These are phyloP conservation scores for Annulohypoxylon moriforme DNA, from an alignment of 495 filamentous ascomycete genomes.

Conservation along the genomic window DNA sequence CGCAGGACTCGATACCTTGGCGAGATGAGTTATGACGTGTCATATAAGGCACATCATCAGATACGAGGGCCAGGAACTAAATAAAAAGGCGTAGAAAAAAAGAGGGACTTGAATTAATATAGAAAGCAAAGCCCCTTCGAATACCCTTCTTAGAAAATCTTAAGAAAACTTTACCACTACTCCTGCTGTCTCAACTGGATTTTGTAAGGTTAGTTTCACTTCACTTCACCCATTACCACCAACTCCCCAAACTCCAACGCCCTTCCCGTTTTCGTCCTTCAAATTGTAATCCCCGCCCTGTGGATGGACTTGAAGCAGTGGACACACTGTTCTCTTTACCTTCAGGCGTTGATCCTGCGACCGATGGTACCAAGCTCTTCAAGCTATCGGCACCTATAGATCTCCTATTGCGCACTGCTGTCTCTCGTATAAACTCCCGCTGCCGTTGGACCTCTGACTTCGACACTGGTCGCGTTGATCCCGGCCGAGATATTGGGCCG, in stretches of 20 bases:
- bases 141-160: conserved; percentile 24
- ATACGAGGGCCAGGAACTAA: background rate
- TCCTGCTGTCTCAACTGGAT: conserved; percentile 4
- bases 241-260: conserved; percentile 44
- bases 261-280: conserved; percentile 32
- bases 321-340: conserved; percentile 37
- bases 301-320: conserved; percentile 15
- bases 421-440: conserved; percentile 50
- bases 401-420: conserved; percentile 55
- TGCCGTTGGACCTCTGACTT: conserved; percentile 41
- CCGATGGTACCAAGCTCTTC: conserved; percentile 57
- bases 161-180: conserved; percentile 11
- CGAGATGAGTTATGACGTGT: conserved; percentile 72
- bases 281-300: background rate
- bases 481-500: conserved; percentile 12
- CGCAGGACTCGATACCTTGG: conserved; percentile 92
- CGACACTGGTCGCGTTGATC: conserved; percentile 10
- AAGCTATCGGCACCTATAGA: conserved; percentile 57
- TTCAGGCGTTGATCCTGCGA: conserved; percentile 26
- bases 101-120: background rate
- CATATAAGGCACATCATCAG: background rate
- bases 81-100: background rate
- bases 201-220: conserved; percentile 5
- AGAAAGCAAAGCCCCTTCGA: background rate
- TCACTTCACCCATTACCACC: conserved; percentile 33